Evolutionary conservation across 2,329 filamentous ascomycete species (phyloP), one percentile per base, ranked within the genome.

Genomic region (Aspergillus intermedius): DNA sequence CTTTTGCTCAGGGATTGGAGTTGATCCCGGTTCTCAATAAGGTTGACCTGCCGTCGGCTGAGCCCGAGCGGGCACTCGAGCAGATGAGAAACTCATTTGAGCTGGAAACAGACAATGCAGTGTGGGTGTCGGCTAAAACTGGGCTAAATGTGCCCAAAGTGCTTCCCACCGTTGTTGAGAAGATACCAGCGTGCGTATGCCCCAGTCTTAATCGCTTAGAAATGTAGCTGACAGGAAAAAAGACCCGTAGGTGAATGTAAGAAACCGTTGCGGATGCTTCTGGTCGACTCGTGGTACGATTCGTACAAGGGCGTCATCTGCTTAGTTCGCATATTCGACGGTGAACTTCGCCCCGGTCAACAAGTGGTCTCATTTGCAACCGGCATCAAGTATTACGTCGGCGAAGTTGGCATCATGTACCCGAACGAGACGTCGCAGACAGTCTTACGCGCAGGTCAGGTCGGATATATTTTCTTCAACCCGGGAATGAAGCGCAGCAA

Each of bases 251-350:
- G 93, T 4, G 83, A 93, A 58, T 72, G 77, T 46, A 77, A 71
- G 13, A 87, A 84, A 59, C 88, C 90, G 1, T 70, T 96, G 49
- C 84, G 88, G 50, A 79, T 97, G 71, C 75, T 98, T 43, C 81
- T 98, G 12, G 90, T 98, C 23, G 93, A 98, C 70, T 96, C 91
- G 19, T 98, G 93, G 93, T 98, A 98, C 66, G 91, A 95, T 63
- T 91, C 86, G 52, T 98, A 96, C 69, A 87, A 90, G 56, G 93
- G 93, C 10, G 93, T 98, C 32, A 86, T 97, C 46, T 78, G 96
- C 45, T 77, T 98, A 5, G 90, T 98, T 10, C 79, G 93, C 9
- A 77, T 98, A 15, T 98, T 98, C 60, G 90, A 97, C 55, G 93
- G 93, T 9, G 80, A 82, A 45, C 77, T 98, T 54, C 82, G 79